These are phyloP conservation scores for Gautieria morchelliformis DNA, from an alignment of 768 basidiomycete species.

Conservation along the genomic window DNA sequence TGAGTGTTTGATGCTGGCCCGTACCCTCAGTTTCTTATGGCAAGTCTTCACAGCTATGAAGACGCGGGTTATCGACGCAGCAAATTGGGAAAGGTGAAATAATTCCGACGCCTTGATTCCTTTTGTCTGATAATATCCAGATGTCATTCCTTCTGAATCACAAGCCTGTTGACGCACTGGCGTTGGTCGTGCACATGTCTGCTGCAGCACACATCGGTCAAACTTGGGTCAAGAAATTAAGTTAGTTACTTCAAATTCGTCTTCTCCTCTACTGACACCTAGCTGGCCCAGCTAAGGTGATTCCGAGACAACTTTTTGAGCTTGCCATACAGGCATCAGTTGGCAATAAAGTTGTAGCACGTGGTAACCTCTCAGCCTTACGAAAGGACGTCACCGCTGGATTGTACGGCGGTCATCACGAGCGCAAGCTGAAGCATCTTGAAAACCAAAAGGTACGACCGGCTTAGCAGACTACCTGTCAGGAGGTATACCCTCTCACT, in stretches of 20 bases:
- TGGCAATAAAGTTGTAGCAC: conserved; percentile 78
- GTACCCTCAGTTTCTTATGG: neutral
- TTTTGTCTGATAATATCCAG: conserved; percentile 26
- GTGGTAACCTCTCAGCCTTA: conserved; percentile 79
- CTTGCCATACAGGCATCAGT: conserved; percentile 92
- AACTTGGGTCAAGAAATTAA: conserved; percentile 86
- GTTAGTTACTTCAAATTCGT: conserved; percentile 34
- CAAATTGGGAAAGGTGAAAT: conserved; percentile 70
- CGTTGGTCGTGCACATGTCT: conserved; percentile 82
- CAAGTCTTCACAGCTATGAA: conserved; percentile 63
- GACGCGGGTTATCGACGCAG: conserved; percentile 81
- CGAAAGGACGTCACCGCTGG: conserved; percentile 92
- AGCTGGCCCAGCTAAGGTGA: conserved; percentile 61
- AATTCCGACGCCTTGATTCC: neutral
- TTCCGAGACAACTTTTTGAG: conserved; percentile 88
- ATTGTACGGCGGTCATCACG: conserved; percentile 88
- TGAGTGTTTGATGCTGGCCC: conserved; percentile 19
- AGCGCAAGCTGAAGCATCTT: conserved; percentile 84
- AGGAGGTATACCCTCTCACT: neutral
- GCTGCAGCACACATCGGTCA: conserved; percentile 65
- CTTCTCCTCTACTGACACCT: neutral
- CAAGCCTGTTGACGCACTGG: conserved; percentile 87
- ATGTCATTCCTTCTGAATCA: conserved; percentile 87
- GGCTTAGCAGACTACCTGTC: neutral
- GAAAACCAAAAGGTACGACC: conserved; percentile 33